A percentile compares a stretch with the other conserved stretches of the same genome.
Conservation (phyloP, 495 filamentous ascomycete species). For the Penicillium simplicissimum region DNA sequence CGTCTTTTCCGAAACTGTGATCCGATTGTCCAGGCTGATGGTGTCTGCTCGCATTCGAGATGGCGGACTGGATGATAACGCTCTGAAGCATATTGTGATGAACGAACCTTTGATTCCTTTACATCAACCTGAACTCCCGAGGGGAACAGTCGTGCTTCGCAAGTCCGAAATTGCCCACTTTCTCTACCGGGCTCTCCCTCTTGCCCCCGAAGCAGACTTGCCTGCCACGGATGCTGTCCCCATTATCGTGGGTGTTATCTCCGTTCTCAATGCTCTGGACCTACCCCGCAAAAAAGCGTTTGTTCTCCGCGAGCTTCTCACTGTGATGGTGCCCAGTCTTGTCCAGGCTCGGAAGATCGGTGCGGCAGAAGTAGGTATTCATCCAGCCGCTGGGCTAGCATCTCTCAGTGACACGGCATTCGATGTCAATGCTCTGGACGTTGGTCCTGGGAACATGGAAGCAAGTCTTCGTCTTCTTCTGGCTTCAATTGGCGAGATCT, state of each 20-base stretch:
- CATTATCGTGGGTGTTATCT: conserved; percentile 84
- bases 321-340: conserved; percentile 77
- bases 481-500: conserved; percentile 52
- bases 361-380: conserved; percentile 91
- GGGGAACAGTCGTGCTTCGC: conserved; percentile 41
- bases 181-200: conserved; percentile 72
- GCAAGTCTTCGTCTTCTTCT: conserved; percentile 64
- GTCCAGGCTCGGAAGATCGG: conserved; percentile 91
- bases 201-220: conserved; percentile 56
- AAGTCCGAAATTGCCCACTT: conserved; percentile 69
- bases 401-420: conserved; percentile 56
- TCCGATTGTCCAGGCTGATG: conserved; percentile 75
- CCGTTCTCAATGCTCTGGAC: conserved; percentile 72
- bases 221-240: conserved; percentile 69
- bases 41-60: conserved; percentile 67
- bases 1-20: conserved; percentile 76
- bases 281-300: conserved; percentile 85
- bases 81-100: conserved; percentile 67
- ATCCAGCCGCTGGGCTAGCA: conserved; percentile 83
- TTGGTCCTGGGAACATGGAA: conserved; percentile 75
- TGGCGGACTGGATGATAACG: conserved; percentile 66
- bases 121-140: conserved; percentile 42
- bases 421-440: conserved; percentile 66
- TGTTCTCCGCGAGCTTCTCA: conserved; percentile 78
- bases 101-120: conserved; percentile 47